Percentiles rank a stretch among this genome's conserved stretches.
These are phyloP conservation scores for Leucocoprinus sp. DNA, from an alignment of 768 basidiomycete species.

Conservation along the genomic window DNA sequence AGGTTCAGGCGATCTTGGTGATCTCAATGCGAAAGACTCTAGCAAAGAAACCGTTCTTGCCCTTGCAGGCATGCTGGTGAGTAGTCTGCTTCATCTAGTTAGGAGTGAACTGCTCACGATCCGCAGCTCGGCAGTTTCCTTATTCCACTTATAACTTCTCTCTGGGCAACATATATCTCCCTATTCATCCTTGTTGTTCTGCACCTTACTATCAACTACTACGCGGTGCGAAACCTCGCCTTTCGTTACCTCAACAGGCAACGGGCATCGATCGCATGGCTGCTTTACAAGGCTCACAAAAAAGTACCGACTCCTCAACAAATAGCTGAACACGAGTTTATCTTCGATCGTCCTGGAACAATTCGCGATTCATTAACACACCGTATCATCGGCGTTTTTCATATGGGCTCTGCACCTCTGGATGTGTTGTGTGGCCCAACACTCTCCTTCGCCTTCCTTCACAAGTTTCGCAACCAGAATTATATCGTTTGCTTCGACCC, in stretches of 20 bases:
- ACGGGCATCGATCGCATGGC: slow-evolving; percentile 47
- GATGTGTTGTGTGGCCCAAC: slow-evolving; percentile 20
- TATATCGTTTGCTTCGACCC: slow-evolving; percentile 49
- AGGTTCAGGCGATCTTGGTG: slow-evolving; percentile 56
- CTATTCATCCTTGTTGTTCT: slow-evolving; percentile 43
- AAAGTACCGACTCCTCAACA: slow-evolving; percentile 6
- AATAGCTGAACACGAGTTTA: slow-evolving; percentile 7
- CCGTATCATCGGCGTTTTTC: slow-evolving; percentile 33
- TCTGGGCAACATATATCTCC: slow-evolving; percentile 38
- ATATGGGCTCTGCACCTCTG: slow-evolving; percentile 42
- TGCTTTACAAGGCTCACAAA: slow-evolving; percentile 19
- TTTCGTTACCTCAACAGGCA: slow-evolving; percentile 55
- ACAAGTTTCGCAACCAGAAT: slow-evolving; percentile 32
- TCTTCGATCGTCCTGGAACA: slow-evolving; percentile 27
- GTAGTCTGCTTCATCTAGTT: slow-evolving; percentile 13
- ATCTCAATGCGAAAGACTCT: slow-evolving; percentile 64
- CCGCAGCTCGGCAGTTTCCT: slow-evolving; percentile 54
- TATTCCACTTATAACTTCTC: slow-evolving; percentile 45
- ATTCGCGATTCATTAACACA: slow-evolving; percentile 31
- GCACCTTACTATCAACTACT: slow-evolving; percentile 52
- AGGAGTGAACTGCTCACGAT: not conserved
- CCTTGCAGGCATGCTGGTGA: slow-evolving; percentile 58
- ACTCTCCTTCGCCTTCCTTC: slow-evolving; percentile 24
- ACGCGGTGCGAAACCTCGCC: slow-evolving; percentile 49
- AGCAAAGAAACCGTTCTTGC: slow-evolving; percentile 67